These are phyloP conservation scores for Phytophthora parvispora DNA, from an alignment of 352 stramenopile species.

Conservation along the genomic window DNA sequence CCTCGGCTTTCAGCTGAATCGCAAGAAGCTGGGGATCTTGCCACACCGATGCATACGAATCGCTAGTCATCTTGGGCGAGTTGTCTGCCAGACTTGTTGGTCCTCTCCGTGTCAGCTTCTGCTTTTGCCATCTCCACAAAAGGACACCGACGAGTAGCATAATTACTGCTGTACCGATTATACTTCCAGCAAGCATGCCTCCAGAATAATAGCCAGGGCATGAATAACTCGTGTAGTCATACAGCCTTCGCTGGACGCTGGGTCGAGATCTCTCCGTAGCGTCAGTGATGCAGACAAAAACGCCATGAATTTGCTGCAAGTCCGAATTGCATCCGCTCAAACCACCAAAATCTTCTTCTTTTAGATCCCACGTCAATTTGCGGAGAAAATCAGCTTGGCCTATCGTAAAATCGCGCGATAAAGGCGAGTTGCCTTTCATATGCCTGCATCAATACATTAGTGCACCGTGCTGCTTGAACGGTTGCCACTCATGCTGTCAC, in stretches of 20 bases:
- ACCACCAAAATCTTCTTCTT: conserved; percentile 11
- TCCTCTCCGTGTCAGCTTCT: background rate
- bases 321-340: background rate
- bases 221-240: conserved; percentile 4
- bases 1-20: conserved; percentile 45
- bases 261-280: background rate
- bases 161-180: conserved; percentile 11
- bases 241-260: conserved; percentile 14
- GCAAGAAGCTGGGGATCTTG: conserved; percentile 46
- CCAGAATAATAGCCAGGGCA: conserved; percentile 15
- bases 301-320: conserved; percentile 9
- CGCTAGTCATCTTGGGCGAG: background rate
- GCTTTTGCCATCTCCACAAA: conserved; percentile 14
- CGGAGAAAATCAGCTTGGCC: conserved; percentile 17
- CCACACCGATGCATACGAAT: conserved; percentile 38
- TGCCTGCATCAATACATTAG: background rate
- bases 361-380: conserved; percentile 14
- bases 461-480: background rate
- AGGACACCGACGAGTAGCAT: conserved; percentile 8
- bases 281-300: conserved; percentile 13
- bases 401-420: conserved; percentile 12
- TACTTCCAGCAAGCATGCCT: conserved; percentile 16
- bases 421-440: conserved; percentile 6
- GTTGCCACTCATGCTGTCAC: background rate
- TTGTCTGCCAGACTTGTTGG: background rate